These are phyloP conservation scores for Cajanus cajan DNA, from an alignment of 306 rosid species.

Conservation along the genomic window DNA sequence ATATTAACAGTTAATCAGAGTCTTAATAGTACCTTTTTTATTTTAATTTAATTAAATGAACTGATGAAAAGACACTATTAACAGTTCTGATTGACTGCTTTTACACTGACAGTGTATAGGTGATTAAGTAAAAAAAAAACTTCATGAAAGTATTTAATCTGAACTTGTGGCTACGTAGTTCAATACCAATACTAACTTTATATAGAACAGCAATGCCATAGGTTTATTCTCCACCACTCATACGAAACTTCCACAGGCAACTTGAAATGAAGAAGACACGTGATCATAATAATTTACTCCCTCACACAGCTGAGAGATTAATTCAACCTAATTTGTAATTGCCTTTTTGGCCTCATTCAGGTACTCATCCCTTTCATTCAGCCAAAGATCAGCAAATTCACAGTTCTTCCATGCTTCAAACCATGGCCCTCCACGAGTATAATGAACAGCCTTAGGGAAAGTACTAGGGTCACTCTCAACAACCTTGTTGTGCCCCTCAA, in stretches of 20 bases:
- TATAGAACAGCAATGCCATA: neutral
- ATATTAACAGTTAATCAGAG: no score
- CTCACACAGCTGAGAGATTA: neutral
- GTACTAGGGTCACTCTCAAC: constrained; percentile 47
- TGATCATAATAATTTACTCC: neutral
- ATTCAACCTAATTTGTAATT: constrained; percentile 16
- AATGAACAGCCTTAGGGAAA: constrained; percentile 60
- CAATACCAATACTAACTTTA: neutral
- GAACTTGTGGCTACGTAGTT: no score
- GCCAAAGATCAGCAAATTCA: constrained; percentile 67
- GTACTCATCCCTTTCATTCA: constrained; percentile 54
- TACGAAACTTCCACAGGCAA: neutral
- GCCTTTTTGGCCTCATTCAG: constrained; percentile 35
- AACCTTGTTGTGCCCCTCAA: constrained; percentile 65
- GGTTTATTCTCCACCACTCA: neutral
- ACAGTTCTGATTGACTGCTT: no score
- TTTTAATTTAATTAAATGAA: no score
- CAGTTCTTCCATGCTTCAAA: constrained; percentile 74
- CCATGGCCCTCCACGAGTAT: constrained; percentile 80
- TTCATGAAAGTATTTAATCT: no score
- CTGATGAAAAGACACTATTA: no score
- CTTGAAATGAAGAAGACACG: neutral
- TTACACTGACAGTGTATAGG: no score
- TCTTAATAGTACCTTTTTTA: no score
- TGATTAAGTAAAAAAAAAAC: no score